Conservation (phyloP, 345 rosid species). For the Erodium maritimum region DNA sequence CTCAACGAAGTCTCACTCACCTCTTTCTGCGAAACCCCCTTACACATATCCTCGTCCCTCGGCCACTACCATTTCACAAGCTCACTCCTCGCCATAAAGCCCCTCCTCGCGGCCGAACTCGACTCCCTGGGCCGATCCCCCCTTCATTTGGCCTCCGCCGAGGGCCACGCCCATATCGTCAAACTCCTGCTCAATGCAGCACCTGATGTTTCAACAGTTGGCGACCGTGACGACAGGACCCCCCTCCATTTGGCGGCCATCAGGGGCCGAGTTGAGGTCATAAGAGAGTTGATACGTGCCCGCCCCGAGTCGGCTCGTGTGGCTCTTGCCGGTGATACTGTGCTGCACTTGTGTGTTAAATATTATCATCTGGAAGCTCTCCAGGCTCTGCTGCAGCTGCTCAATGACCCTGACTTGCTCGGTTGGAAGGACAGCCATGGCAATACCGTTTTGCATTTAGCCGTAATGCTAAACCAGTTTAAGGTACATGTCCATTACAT, state of each 20-base stretch:
- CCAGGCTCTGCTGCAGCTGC: background rate
- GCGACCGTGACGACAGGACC: background rate
- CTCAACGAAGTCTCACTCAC: background rate
- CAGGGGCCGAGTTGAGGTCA: background rate
- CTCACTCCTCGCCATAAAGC: background rate
- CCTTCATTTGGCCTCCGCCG: background rate
- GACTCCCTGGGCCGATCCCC: background rate
- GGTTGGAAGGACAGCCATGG: background rate
- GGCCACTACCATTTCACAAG: background rate
- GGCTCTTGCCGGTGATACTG: background rate
- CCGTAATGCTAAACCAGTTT: background rate
- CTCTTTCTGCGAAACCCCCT: background rate
- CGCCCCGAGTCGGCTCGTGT: background rate
- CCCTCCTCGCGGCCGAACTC: background rate
- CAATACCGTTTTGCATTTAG: background rate
- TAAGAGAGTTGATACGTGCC: background rate
- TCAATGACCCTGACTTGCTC: background rate
- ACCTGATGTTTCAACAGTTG: background rate
- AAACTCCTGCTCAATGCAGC: background rate
- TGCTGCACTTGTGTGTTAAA: background rate
- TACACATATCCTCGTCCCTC: background rate
- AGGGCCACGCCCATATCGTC: background rate
- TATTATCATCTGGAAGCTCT: background rate
- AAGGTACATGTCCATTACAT: background rate
- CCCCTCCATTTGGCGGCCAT: background rate